Evolutionary conservation across 2,329 filamentous ascomycete species (phyloP), one percentile per base, ranked within the genome.

Genomic region (Aspergillus eucalypticola): DNA sequence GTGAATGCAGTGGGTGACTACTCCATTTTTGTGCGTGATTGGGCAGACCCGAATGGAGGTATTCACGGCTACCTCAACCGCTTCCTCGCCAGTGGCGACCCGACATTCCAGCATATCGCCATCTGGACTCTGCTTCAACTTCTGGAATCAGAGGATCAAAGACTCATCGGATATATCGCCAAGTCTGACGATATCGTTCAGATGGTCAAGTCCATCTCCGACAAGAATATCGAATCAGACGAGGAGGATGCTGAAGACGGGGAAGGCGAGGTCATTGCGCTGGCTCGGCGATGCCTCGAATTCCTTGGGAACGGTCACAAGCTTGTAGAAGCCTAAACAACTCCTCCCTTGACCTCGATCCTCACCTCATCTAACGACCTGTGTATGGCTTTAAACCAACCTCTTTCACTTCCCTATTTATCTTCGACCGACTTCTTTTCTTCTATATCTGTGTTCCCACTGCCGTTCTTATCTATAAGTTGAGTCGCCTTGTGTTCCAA

Each of bases 101-200:
- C 95, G 0, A 99, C 95, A 0, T 99, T 99, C 83, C 95, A 99
- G 78, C 95, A 99, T 75, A 99, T 99, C 72, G 95, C 95, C 54
- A 96, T 98, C 64, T 99, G 95, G 95, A 99, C 95, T 1, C 80
- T 99, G 51, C 85, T 99, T 3, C 95, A 99, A 74, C 85, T 99
- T 4, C 88, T 99, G 54, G 95, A 99, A 78, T 97, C 94, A 0
- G 93, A 96, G 74, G 94, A 99, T 73, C 88, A 90, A 78, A 89
- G 87, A 58, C 83, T 99, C n/a, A 90, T 97, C 64, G 88, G 88
- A 53, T 87, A 92, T 52, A 97, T 99, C 67, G 88, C 91, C 69
- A 90, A 94, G 72, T 93, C 92, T 1, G 90, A 94, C 65, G 92
- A 96, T 66, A 90, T 99, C 66, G 90, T 97, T 59, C 87, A 91